Evolutionary conservation across 495 filamentous ascomycete genomes (phyloP), one percentile per base, ranked within the genome.

Genomic region (Talaromyces proteolyticus): DNA sequence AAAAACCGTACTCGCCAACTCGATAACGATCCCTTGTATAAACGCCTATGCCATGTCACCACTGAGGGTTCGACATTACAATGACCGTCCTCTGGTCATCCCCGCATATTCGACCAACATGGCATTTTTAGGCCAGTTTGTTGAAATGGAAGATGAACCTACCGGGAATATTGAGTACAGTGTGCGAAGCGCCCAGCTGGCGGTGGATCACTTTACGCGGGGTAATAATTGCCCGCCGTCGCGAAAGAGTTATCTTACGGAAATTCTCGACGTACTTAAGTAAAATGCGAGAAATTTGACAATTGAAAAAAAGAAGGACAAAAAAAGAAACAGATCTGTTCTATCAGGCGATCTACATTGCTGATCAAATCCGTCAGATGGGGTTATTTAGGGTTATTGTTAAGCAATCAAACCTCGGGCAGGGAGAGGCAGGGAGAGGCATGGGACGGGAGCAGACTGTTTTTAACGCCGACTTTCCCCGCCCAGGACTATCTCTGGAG

Each of bases 81-180:
- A 52, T 4, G 69, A 75, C 53, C 54, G 71, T 5, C 69, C 71
- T 29, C 25, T 19, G 24, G 64, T 75, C 4, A 62, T 73, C 38
- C 68, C 67, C 0, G 48, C 61, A 18, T 61, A 59, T 0, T 61
- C 59, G 21, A 58, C 49, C 18, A 75, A 75, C 57, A 42, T 73
- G 45, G 72, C 65, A 1, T 42, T 68, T 2, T 57, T 75, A 6
- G 72, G 72, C 0, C 67, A 69, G 50, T 75, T 67, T 55, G 72
- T 72, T 17, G 67, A 75, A 53, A 68, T 72, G 11, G 48, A 47
- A 6, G 62, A 63, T 44, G 72, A 75, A 49, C 61, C 62, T 6
- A 59, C 61, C 12, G 64, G 68, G n/a, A 68, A 57, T 24, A 61
- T 66, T 52, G 72, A 73, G 47, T 75, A 75, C 50, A 66, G 62